Evolutionary conservation across 257 asterid species (phyloP), one percentile per base, ranked within the genome.

Genomic region (Rubia yunnanensis): DNA sequence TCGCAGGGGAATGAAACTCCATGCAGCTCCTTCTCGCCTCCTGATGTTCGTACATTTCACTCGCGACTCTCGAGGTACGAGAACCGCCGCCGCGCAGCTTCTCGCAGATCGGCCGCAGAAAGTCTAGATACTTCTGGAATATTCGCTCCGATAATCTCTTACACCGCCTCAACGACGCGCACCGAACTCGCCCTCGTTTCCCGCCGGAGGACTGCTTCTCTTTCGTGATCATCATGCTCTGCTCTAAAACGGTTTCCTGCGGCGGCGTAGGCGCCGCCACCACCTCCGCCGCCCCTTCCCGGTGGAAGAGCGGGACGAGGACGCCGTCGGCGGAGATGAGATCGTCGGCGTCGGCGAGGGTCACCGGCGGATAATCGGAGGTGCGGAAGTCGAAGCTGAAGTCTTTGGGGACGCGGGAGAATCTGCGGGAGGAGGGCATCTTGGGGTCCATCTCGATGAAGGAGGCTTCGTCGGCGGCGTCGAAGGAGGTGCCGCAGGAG

Each of bases 401-500:
- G 68, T 88, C 95, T 5, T 86, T 83, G 0, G 91, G 79, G 22
- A 76, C 87, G 57, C 78, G 74, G 77, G 82, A 76, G 68, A 91
- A 88, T 66, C 98, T 78, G 78, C 84, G 80, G 8, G 96, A 91
- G 0, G 95, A 91, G 23, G 98, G 88, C 73, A 85, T 36, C 64
- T 83, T 76, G 3, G 98, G 98, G 71, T 91, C 98, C 98, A 91
- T 91, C 60, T 91, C 98, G 38, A 91, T 88, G 80, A 88, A 91
- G 22, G 84, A 82, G 31, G 88, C 75, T 62, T 77, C 83, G 32
- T 88, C 88, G 17, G 78, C 70, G 22, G 75, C 60, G 14, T 73
- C 83, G 35, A 69, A 36, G 14, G 81, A 67, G 15, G 76, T 52
- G 31, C 67, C 32, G 30, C 69, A 69, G 3, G 77, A 72, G 10